Base-by-base conservation (phyloP, 495 filamentous ascomycete species). In the Daldinia grandis region DNA sequence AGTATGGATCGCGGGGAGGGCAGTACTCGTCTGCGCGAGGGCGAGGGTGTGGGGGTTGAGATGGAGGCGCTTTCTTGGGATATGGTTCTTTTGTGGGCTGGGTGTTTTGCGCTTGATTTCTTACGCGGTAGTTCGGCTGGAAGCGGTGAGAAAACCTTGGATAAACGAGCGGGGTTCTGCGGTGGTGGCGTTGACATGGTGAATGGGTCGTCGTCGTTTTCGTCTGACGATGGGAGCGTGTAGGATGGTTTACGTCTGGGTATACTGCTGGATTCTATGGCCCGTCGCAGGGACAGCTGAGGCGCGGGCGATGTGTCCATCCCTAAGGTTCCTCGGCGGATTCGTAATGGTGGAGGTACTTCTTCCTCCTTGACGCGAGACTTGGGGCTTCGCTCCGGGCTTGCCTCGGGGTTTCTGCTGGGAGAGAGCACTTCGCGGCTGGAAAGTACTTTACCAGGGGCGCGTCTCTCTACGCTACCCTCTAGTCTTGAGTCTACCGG, bases 121-220 rank as follows among this genome's bases (percentile, higher is more conserved):
- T 58, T 19, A 15, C 58, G 28, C 6, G 64, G 56, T 10, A 55
- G 25, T 17, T 69, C 40, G 5, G 24, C 54, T 14, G 73, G 69
- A 0, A 73, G 28, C 2, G 72, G 67, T 0, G 73, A 75, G 69
- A 73, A 75, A 5, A 77, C 40, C 27, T 73, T 69, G 1, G 73
- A 77, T 35, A 75, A 38, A 15, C 75, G 75, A 15, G 71, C 66
- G 0, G 75, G 58, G 24, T 66, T 71, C 10, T 38, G 38, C 10
- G 67, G 63, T 35, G 67, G 55, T 19, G 67, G 55, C 9, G 58
- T 50, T 0, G 27, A 31, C 0, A 54, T 31, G 15, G 75, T 73
- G 33, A 77, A 77, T 8, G 73, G 75, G 33, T 77, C 75, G 42
- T 71, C 53, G n/a, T 56, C 65, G 5, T 24, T 55, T 21, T 58